phyloP scores from a whole-genome alignment of 257 asterid species.

The Parsonsia alboflavescens region DNA sequence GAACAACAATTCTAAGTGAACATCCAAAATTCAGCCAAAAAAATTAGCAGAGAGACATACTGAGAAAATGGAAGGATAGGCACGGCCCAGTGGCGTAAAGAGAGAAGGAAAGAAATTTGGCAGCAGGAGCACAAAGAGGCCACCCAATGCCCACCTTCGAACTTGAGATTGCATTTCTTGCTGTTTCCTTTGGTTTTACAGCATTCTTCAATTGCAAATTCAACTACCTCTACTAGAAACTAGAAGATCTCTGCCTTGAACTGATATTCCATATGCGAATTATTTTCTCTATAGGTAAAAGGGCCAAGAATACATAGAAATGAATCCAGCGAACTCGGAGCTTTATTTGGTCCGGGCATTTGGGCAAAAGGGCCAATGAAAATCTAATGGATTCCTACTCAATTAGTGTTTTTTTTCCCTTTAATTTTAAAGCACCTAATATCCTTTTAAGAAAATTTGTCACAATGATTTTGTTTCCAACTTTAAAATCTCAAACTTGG shows the following conservation, averaged over 20 bases:
- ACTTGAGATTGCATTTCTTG: constrained; percentile 13
- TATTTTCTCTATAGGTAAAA: not conserved
- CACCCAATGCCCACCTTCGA: constrained; percentile 25
- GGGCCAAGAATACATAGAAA: no score
- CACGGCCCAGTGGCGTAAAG: constrained; percentile 30
- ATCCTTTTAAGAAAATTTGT: no score
- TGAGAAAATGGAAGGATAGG: constrained; percentile 36
- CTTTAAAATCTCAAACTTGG: no score
- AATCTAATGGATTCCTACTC: no score
- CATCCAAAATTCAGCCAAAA: no score
- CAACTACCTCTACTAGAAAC: not conserved
- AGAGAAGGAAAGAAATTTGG: constrained; percentile 33
- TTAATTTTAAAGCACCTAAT: no score
- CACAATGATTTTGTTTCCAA: no score
- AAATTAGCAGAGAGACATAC: constrained; percentile 21
- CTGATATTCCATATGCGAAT: not conserved
- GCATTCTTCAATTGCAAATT: not conserved
- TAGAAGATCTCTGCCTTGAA: not conserved
- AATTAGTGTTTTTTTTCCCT: no score
- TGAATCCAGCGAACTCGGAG: no score
- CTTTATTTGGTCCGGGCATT: no score
- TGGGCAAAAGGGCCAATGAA: no score
- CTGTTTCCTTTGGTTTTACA: not conserved
- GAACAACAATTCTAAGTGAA: not conserved
- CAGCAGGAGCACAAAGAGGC: constrained; percentile 25